Evolutionary conservation across 148 eudicot species (phyloP), one percentile per base, ranked within the genome.

Genomic region (Diospyros lotus): DNA sequence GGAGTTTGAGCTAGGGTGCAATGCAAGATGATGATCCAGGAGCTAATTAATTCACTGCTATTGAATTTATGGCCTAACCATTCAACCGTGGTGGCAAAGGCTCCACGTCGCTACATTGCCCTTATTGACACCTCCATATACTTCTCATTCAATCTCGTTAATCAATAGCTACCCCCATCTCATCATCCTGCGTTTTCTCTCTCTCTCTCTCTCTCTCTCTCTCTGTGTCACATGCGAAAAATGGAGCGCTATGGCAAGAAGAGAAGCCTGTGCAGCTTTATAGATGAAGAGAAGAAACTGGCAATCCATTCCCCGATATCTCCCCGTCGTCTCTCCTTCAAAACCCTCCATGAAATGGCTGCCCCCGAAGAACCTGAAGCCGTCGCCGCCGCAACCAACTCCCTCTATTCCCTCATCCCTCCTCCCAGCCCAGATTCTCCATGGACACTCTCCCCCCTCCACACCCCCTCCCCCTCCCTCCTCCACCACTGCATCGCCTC

Each of bases 401-500:
- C 53, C 65, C 68, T 55, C 74, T 77, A 81, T 14, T 70, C 79
- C 3, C 48, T 85, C 17, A 76, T 77, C 58, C 73, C 79, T 0
- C 82, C 83, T 1, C 85, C 76, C 3, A 87, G 85, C 53, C 85
- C 86, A 0, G 88, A 85, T 3, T 81, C 88, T 6, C 79, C 80
- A n/a, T 85, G 90, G 90, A 77, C 84, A 15, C 79, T 70, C 12
- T 87, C 88, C 11, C 90, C 88, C 42, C 72, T 83, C 76, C 56
- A 84, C 73, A 75, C 84, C 62, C 79, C 84, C 1, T 74, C 91
- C 39, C 74, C 86, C 61, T 58, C 83, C 52, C 72, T 85, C 4
- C 80, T 85, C 44, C 74, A 80, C 73, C 84, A 86, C 48, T 87
- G 91, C 81, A 76, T 87, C 1, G 83, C 87, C 43, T 83, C 91